Base-by-base conservation (phyloP, 116 monocot genomes). In the Dioscorea cayenensis region DNA sequence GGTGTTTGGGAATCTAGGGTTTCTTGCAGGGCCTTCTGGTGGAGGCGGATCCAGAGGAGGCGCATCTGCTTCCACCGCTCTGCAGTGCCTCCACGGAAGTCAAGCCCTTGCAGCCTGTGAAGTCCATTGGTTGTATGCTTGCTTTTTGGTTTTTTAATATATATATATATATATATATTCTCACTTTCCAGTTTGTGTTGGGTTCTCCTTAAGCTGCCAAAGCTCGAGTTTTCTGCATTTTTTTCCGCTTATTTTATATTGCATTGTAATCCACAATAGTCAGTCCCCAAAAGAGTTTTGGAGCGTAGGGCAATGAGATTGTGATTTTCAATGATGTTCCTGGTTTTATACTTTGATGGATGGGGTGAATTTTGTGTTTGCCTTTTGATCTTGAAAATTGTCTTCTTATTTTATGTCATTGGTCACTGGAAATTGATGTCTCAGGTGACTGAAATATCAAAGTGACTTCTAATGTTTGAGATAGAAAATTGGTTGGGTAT, bases 71-170 rank as follows among this genome's bases (percentile, higher is more conserved):
- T 17, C 74, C 73, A 66, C 35, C 76, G 21, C 51, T 67, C n/a
- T 4, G 81, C n/a, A n/a, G 86, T 69, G 60, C 11, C n/a, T 73
- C 77, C 8, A 51, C 72, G 28, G 86, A 88, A 51, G 66, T 78
- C 48, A 84, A 88, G 38, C 77, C 90, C 13, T 28, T 84, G 72
- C 73, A 75, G 64, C 66, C 72, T n/a, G 68, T 61, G 60, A 77
- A 77, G 29, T 71, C 71, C 65, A 36, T 73, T 19, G 92, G 92
- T 88, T 64, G n/a, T 68, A 77, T 23, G 59, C 6, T 6, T 51
- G 23, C 11, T 63, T 6, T n/a, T n/a, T n/a, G 43, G 12, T 63
- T 5, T 7, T 32, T n/a, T n/a, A 0, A 25, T 25, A 25, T 25
- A 25, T 25, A 25, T 25, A 25, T 25, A 25, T 25, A 25, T 25